Conservation (phyloP, 257 asterid genomes). For the Catharanthus roseus region DNA sequence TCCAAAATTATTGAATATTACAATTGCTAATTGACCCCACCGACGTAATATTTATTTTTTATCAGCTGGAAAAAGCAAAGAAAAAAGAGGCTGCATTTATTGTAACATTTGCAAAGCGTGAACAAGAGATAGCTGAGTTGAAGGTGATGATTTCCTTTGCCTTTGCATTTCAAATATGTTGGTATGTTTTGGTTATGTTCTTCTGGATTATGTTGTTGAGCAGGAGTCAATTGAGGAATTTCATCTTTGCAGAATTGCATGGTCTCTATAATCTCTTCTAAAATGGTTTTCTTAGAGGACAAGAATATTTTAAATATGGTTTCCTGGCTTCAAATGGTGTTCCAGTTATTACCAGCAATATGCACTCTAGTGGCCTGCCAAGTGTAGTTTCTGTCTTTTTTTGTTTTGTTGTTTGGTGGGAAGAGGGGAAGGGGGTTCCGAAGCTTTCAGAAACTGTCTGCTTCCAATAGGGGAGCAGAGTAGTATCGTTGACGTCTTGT, state of each 20-base stretch:
- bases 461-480: not conserved
- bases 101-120: constrained; percentile 93
- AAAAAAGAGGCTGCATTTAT: constrained; percentile 90
- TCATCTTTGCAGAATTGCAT: not conserved
- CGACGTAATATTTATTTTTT: constrained; percentile 10
- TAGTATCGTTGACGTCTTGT: not conserved
- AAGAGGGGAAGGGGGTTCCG: not conserved
- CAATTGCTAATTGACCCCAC: not conserved
- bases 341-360: not conserved
- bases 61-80: constrained; percentile 88
- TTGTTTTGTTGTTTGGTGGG: not conserved
- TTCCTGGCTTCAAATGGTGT: not conserved
- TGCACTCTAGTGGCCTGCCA: not conserved
- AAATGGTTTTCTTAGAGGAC: not conserved
- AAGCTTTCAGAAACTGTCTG: not conserved
- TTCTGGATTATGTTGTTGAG: not conserved
- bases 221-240: not conserved
- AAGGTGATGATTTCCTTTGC: constrained; percentile 47
- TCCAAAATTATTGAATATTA: not conserved
- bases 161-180: not conserved
- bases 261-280: not conserved
- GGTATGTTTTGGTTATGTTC: not conserved
- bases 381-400: not conserved
- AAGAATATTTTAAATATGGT: too few relatives aligned
- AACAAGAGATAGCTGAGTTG: constrained; percentile 98